Evolutionary conservation across 345 rosid genomes (phyloP).

Genomic region (Noccaea caerulescens): DNA sequence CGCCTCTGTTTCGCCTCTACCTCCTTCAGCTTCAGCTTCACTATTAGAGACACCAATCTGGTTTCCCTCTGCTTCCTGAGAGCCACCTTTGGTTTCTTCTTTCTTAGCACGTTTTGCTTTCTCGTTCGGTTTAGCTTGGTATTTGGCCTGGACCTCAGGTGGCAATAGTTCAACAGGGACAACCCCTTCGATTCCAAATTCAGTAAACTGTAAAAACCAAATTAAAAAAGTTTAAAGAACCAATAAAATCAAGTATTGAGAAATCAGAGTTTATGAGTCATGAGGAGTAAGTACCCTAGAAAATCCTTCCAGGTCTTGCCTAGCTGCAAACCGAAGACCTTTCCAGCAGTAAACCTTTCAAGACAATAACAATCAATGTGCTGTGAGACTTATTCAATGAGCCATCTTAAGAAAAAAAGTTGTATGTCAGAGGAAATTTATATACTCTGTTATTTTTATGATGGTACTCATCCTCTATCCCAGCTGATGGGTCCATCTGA

Average conservation of each 20-base stretch:
- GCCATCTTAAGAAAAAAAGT: constrained; percentile 4
- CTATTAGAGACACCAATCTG: constrained; percentile 64
- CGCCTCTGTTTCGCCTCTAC: constrained; percentile 58
- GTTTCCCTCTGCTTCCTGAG: constrained; percentile 66
- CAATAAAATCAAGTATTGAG: constrained; percentile 25
- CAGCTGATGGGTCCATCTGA: constrained; percentile 94
- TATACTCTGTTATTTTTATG: constrained; percentile 85
- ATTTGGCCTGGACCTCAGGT: constrained; percentile 73
- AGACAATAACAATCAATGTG: constrained; percentile 6
- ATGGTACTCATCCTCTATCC: constrained; percentile 93
- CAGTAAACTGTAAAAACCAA: constrained; percentile 73
- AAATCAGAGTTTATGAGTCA: constrained; percentile 16
- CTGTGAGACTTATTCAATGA: constrained; percentile 7
- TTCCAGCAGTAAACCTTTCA: constrained; percentile 98
- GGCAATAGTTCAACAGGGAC: constrained; percentile 91
- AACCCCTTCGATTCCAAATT: constrained; percentile 93
- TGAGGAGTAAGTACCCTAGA: constrained; percentile 58
- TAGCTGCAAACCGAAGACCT: constrained; percentile 88
- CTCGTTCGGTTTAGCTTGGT: constrained; percentile 85
- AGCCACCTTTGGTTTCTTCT: constrained; percentile 67
- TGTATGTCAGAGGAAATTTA: constrained; percentile 4
- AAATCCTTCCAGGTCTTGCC: constrained; percentile 97
- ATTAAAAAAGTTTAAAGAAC: background rate
- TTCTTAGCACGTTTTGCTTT: constrained; percentile 88
- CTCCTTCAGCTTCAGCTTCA: constrained; percentile 70